Evolutionary conservation across 768 basidiomycete genomes (phyloP).

Genomic region (Sporobolomyces pararoseus): DNA sequence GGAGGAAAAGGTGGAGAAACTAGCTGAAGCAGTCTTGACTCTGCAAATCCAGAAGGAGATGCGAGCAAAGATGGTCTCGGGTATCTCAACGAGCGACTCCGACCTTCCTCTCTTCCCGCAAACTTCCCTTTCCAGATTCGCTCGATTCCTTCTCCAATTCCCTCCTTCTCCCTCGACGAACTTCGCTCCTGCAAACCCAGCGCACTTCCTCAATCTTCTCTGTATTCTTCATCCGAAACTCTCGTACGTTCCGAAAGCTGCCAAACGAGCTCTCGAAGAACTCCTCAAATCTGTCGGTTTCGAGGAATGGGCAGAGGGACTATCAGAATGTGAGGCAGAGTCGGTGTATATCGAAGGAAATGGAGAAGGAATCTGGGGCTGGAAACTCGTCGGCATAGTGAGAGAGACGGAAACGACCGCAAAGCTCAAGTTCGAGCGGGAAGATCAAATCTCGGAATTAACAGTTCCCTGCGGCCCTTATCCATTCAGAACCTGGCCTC

Average conservation of each 20-base stretch:
- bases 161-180: background rate
- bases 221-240: constrained; percentile 24
- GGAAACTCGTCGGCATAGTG: background rate
- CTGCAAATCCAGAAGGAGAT: constrained; percentile 28
- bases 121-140: constrained; percentile 31
- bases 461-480: constrained; percentile 12
- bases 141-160: constrained; percentile 34
- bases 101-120: constrained; percentile 37
- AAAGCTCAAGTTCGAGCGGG: constrained; percentile 3
- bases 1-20: too few relatives aligned
- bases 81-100: constrained; percentile 8
- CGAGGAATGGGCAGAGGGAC: background rate
- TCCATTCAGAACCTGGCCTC: constrained; percentile 17
- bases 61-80: constrained; percentile 34
- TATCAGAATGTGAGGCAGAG: constrained; percentile 5
- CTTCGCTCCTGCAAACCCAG: too few relatives aligned
- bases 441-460: background rate
- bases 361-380: constrained; percentile 23
- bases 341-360: background rate
- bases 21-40: constrained; percentile 18
- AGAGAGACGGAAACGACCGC: background rate
- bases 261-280: constrained; percentile 10
- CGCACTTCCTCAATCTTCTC: constrained; percentile 17
- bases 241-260: background rate
- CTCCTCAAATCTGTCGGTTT: constrained; percentile 1